phyloP scores from a whole-genome alignment of 192 early-diverging fungal genomes.

The Geranomyces michiganensis region DNA sequence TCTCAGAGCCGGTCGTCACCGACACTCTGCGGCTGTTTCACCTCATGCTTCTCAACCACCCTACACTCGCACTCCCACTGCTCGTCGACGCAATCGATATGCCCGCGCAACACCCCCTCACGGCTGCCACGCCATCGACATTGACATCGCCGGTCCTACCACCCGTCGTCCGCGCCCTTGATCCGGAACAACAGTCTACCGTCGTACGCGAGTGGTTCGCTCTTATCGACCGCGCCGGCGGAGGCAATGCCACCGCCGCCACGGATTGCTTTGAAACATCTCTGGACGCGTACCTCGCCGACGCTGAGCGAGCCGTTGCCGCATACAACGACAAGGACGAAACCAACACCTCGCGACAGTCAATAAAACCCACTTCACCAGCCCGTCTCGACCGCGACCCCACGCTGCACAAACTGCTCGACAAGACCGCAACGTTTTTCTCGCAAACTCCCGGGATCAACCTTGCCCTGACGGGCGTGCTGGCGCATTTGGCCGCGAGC shows the following conservation, averaged over 20 bases:
- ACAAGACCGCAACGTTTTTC: conserved; percentile 67
- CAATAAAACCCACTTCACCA: neutral
- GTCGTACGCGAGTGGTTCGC: conserved; percentile 46
- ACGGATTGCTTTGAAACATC: conserved; percentile 9
- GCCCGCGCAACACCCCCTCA: too few species aligned
- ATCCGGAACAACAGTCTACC: conserved; percentile 33
- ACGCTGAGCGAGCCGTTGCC: conserved; percentile 41
- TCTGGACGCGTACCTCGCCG: conserved; percentile 56
- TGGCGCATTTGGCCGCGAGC: conserved; percentile 76
- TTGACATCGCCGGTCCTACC: neutral
- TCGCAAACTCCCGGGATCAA: conserved; percentile 86
- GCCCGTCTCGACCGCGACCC: conserved; percentile 36
- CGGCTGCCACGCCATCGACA: neutral
- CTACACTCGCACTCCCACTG: conserved; percentile 73
- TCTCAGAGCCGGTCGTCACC: conserved; percentile 83
- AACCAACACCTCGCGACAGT: neutral
- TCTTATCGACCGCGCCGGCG: conserved; percentile 35
- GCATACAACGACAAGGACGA: neutral
- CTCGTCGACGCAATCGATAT: conserved; percentile 61
- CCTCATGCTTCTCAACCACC: conserved; percentile 74
- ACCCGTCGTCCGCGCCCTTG: neutral
- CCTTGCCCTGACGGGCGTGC: conserved; percentile 86
- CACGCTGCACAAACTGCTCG: conserved; percentile 48
- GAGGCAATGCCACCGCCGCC: conserved; percentile 3
- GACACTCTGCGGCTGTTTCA: conserved; percentile 80